phyloP scores from a whole-genome alignment of 1,139 yeast genomes.

The Geotrichum australiense region DNA sequence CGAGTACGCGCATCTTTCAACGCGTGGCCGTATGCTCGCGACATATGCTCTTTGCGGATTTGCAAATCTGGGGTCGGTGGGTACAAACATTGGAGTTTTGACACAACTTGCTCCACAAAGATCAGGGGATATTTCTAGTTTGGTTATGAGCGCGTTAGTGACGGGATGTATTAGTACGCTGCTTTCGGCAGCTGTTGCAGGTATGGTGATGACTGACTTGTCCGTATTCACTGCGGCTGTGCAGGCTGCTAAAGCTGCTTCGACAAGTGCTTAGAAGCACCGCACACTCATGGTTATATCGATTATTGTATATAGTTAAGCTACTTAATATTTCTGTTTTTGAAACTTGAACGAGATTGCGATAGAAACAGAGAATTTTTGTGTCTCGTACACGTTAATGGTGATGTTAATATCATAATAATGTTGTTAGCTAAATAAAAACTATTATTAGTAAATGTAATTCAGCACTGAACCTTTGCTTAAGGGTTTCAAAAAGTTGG shows the following conservation, averaged over 20 bases:
- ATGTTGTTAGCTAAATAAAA: too few relatives aligned
- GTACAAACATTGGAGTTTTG: conserved; percentile 58
- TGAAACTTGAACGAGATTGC: too few relatives aligned
- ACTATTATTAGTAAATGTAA: too few relatives aligned
- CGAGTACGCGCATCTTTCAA: conserved; percentile 46
- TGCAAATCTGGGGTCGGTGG: conserved; percentile 58
- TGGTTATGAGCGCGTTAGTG: conserved; percentile 46
- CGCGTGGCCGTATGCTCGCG: conserved; percentile 51
- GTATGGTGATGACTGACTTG: conserved; percentile 56
- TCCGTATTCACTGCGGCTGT: conserved; percentile 15
- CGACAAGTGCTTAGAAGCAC: neutral
- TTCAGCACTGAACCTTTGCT: too few relatives aligned
- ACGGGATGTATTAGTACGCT: conserved; percentile 53
- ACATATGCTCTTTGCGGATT: conserved; percentile 63
- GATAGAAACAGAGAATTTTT: too few relatives aligned
- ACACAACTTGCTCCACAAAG: conserved; percentile 50
- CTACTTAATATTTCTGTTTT: too few relatives aligned
- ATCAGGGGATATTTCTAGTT: conserved; percentile 44
- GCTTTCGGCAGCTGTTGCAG: conserved; percentile 58
- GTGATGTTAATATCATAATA: too few relatives aligned
- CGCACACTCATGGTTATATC: too few relatives aligned
- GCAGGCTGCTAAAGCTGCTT: conserved; percentile 4
- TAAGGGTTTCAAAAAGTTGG: too few relatives aligned
- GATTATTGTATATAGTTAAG: too few relatives aligned
- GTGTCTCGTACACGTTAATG: too few relatives aligned